phyloP scores from a whole-genome alignment of 352 stramenopile genomes.

The Pythium insidiosum region DNA sequence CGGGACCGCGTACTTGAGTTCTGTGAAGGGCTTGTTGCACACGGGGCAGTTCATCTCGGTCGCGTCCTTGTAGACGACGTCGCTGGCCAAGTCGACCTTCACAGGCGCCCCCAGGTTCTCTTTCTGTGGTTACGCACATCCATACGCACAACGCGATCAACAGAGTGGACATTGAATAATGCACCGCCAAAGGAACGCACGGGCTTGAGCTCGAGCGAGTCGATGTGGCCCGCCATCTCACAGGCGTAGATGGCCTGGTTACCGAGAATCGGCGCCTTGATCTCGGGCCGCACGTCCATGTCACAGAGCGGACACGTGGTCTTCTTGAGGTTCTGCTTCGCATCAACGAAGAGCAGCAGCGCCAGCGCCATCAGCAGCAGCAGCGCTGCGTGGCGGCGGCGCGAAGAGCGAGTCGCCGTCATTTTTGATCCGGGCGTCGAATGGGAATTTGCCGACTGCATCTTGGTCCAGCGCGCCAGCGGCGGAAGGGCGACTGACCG shows the following conservation, averaged over 20 bases:
- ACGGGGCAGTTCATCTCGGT: constrained; percentile 67
- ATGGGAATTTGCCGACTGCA: no score
- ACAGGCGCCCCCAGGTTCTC: constrained; percentile 34
- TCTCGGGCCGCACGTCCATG: constrained; percentile 52
- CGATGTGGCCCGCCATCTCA: constrained; percentile 60
- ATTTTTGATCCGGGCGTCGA: no score
- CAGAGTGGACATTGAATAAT: background rate
- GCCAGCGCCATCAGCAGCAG: constrained; percentile 5
- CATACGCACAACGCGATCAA: background rate
- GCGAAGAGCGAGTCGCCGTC: no score
- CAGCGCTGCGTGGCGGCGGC: no score
- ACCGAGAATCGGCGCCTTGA: constrained; percentile 56
- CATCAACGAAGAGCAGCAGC: constrained; percentile 8
- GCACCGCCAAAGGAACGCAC: constrained; percentile 15
- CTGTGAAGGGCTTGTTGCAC: constrained; percentile 42
- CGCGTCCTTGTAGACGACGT: constrained; percentile 49
- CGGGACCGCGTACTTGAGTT: constrained; percentile 69
- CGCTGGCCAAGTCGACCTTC: constrained; percentile 43
- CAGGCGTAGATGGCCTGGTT: constrained; percentile 71
- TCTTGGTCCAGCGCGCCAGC: no score
- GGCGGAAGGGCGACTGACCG: no score
- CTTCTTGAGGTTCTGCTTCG: constrained; percentile 31
- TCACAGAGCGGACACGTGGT: constrained; percentile 56
- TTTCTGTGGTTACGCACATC: no score
- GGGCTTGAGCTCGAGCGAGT: constrained; percentile 69